These are phyloP conservation scores for Paramecium caudatum DNA, from an alignment of 73 alveolate genomes.

Conservation along the genomic window DNA sequence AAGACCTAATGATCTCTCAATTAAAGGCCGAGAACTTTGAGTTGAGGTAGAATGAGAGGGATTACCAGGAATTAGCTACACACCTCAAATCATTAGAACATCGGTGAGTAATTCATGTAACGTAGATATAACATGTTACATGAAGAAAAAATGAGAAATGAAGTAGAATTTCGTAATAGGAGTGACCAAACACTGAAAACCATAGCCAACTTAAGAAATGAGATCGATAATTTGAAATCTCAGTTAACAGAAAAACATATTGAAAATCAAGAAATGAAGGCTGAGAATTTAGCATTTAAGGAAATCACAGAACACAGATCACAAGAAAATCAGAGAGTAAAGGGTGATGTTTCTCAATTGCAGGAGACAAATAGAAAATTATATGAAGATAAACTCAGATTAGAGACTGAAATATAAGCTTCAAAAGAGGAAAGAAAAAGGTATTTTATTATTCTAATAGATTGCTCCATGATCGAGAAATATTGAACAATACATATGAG, in stretches of 20 bases:
- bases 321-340: conserved; percentile 62
- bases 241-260: conserved; percentile 73
- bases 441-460: conserved; percentile 1
- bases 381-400: conserved; percentile 65
- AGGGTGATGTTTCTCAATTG: conserved; percentile 51
- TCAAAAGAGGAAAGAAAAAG: conserved; percentile 54
- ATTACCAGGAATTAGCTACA: conserved; percentile 58
- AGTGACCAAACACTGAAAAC: conserved; percentile 67
- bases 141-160: conserved; percentile 77
- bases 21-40: conserved; percentile 73
- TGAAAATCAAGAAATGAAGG: conserved; percentile 70
- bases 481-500: conserved; percentile 37
- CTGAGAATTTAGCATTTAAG: conserved; percentile 73
- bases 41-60: conserved; percentile 72
- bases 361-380: conserved; percentile 64
- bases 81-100: conserved; percentile 72
- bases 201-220: conserved; percentile 60
- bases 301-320: conserved; percentile 72
- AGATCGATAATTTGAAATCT: conserved; percentile 71
- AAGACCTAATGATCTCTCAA: conserved; percentile 70
- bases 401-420: conserved; percentile 36
- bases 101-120: not conserved
- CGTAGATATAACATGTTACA: conserved; percentile 67
- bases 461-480: conserved; percentile 39
- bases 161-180: conserved; percentile 69